Evolutionary conservation across 2,329 filamentous ascomycete genomes (phyloP).

Genomic region (Exophiala lecanii-corni): DNA sequence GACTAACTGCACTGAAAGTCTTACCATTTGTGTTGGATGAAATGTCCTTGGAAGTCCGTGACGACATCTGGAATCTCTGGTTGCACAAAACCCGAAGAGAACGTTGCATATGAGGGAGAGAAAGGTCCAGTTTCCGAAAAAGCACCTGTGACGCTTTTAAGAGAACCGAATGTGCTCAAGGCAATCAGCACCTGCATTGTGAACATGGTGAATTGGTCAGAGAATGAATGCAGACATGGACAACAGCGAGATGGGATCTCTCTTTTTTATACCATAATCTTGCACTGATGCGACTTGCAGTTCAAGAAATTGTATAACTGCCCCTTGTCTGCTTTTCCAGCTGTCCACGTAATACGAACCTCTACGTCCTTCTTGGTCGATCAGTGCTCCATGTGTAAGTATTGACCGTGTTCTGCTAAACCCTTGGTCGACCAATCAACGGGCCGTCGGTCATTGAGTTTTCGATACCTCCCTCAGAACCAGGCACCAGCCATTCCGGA

Average conservation of each 20-base stretch:
- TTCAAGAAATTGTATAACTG: too few relatives aligned
- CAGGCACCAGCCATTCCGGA: constrained; percentile 4
- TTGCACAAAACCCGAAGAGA: constrained; percentile 17
- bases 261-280: too few relatives aligned
- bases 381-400: too few relatives aligned
- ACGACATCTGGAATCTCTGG: constrained; percentile 32
- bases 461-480: not conserved
- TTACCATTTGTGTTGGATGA: constrained; percentile 41
- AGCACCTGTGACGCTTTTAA: not conserved
- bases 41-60: constrained; percentile 32
- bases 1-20: not conserved
- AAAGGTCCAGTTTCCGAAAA: not conserved
- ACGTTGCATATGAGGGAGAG: constrained; percentile 1
- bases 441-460: constrained; percentile 1
- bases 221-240: too few relatives aligned
- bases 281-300: too few relatives aligned
- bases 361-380: too few relatives aligned
- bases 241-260: too few relatives aligned
- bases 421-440: not conserved
- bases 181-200: constrained; percentile 1
- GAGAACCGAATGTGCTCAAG: not conserved
- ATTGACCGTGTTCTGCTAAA: too few relatives aligned
- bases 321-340: too few relatives aligned
- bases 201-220: not conserved
- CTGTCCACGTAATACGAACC: too few relatives aligned